Evolutionary conservation across 1,139 yeast species (phyloP).

Genomic region (Pichia sp.): DNA sequence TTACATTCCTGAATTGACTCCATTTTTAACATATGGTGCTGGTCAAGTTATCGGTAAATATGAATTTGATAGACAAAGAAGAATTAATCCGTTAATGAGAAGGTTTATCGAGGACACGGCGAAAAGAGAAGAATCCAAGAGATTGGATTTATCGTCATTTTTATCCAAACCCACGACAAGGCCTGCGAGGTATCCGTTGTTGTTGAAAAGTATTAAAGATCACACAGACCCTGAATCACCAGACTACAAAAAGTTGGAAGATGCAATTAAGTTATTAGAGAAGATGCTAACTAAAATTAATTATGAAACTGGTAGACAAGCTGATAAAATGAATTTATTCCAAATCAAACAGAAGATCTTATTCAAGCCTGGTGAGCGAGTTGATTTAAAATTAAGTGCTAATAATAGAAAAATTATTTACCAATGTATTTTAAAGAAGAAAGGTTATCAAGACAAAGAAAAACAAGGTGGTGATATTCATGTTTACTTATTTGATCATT

Average conservation of each 20-base stretch:
- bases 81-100: conserved; percentile 83
- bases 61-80: conserved; percentile 91
- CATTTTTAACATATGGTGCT: conserved; percentile 91
- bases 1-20: conserved; percentile 80
- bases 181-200: conserved; percentile 87
- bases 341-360: conserved; percentile 71
- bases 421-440: conserved; percentile 66
- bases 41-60: conserved; percentile 93
- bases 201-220: conserved; percentile 77
- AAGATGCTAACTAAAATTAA: conserved; percentile 76
- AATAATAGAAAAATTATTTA: conserved; percentile 74
- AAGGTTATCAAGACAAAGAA: conserved; percentile 71
- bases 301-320: conserved; percentile 87
- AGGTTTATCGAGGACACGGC: conserved; percentile 90
- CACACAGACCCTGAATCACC: conserved; percentile 69
- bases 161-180: conserved; percentile 93
- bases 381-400: conserved; percentile 76
- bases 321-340: conserved; percentile 86
- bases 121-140: conserved; percentile 79
- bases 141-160: conserved; percentile 88
- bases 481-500: conserved; percentile 82
- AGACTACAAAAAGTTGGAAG: conserved; percentile 63
- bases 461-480: conserved; percentile 66
- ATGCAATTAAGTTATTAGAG: conserved; percentile 71
- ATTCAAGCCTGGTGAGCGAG: conserved; percentile 78